phyloP scores from a whole-genome alignment of 73 alveolate genomes.

The Stentor coeruleus region DNA sequence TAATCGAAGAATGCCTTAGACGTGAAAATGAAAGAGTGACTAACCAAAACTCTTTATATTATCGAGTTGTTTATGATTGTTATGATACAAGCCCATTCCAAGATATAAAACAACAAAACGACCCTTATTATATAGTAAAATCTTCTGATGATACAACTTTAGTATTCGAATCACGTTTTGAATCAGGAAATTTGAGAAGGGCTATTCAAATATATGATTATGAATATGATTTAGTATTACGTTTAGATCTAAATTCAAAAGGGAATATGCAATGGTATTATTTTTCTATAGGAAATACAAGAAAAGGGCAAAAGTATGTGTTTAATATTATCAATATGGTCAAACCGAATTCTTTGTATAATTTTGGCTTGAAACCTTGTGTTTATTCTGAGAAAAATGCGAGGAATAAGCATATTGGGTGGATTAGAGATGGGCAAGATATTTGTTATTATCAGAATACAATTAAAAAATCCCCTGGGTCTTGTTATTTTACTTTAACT shows the following conservation, averaged over 20 bases:
- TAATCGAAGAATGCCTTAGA: constrained; percentile 58
- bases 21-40: constrained; percentile 69
- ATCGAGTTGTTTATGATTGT: constrained; percentile 79
- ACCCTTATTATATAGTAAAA: neutral
- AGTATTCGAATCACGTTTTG: constrained; percentile 97
- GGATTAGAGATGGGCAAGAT: constrained; percentile 89
- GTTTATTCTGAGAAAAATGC: constrained; percentile 65
- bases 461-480: constrained; percentile 79
- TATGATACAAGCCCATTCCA: constrained; percentile 39
- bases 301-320: constrained; percentile 42
- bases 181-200: constrained; percentile 95
- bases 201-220: constrained; percentile 75
- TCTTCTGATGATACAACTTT: constrained; percentile 80
- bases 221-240: constrained; percentile 93
- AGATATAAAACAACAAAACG: neutral
- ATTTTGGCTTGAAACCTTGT: constrained; percentile 87
- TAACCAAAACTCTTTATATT: constrained; percentile 65
- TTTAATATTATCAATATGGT: constrained; percentile 98
- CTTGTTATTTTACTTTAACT: constrained; percentile 90
- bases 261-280: constrained; percentile 99
- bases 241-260: constrained; percentile 97
- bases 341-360: constrained; percentile 95
- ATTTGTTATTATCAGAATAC: constrained; percentile 74
- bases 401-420: constrained; percentile 35
- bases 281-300: constrained; percentile 91